Conservation (phyloP, 345 rosid genomes). For the Crucihimalaya himalaica region DNA sequence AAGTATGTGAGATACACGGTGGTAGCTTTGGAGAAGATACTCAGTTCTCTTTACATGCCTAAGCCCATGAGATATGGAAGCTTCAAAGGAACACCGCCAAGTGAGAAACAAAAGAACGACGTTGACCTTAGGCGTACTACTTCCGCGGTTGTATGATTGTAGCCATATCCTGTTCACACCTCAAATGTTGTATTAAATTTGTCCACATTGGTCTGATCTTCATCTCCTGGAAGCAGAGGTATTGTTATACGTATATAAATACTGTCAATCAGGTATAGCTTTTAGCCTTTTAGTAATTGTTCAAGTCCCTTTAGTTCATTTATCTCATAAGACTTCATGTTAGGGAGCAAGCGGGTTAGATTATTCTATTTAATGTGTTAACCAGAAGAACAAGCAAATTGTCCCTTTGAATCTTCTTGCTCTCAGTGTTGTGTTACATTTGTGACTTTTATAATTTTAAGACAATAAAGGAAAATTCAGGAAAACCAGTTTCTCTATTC, state of each 20-base stretch:
- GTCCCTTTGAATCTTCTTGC: slow-evolving; percentile 8
- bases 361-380: slow-evolving; percentile 30
- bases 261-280: slow-evolving; percentile 47
- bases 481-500: neutral
- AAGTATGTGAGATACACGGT: slow-evolving; percentile 89
- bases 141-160: slow-evolving; percentile 65
- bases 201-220: slow-evolving; percentile 22
- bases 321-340: slow-evolving; percentile 22
- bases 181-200: slow-evolving; percentile 25
- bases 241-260: slow-evolving; percentile 42
- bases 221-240: slow-evolving; percentile 35
- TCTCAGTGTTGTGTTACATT: slow-evolving; percentile 23
- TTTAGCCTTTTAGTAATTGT: slow-evolving; percentile 45
- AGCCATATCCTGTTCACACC: slow-evolving; percentile 4
- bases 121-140: slow-evolving; percentile 76
- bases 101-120: slow-evolving; percentile 57
- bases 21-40: slow-evolving; percentile 82
- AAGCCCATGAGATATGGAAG: slow-evolving; percentile 85
- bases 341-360: slow-evolving; percentile 23
- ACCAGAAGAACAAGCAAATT: slow-evolving; percentile 28
- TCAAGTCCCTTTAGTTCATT: slow-evolving; percentile 38
- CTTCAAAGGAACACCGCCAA: slow-evolving; percentile 66
- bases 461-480: slow-evolving; percentile 13
- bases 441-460: slow-evolving; percentile 12
- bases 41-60: slow-evolving; percentile 72